These are phyloP conservation scores for Nitzschia putrida DNA, from an alignment of 108 stramenopile species.

Conservation along the genomic window DNA sequence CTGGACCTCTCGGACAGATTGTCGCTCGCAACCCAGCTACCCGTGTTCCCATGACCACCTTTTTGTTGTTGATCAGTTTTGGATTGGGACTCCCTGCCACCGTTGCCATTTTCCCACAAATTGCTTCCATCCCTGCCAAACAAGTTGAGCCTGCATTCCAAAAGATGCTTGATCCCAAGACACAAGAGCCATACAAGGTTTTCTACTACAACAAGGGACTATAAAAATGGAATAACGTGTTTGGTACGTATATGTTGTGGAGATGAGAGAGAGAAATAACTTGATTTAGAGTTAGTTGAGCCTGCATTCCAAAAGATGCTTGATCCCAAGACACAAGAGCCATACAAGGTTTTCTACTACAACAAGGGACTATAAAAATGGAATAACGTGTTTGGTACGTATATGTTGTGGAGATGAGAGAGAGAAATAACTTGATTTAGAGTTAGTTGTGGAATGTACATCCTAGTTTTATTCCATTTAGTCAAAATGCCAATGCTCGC, in stretches of 20 bases:
- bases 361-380: conserved; percentile 73
- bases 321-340: conserved; percentile 46
- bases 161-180: conserved; percentile 40
- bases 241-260: too few species aligned
- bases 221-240: conserved; percentile 28
- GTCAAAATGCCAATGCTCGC: too few species aligned
- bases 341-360: conserved; percentile 66
- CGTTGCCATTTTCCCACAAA: conserved; percentile 88
- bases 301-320: conserved; percentile 49
- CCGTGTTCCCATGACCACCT: conserved; percentile 81
- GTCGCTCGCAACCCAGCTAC: conserved; percentile 48
- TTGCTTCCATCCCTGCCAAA: conserved; percentile 54
- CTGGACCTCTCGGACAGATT: conserved; percentile 35
- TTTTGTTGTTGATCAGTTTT: conserved; percentile 69
- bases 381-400: too few species aligned
- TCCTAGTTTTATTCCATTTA: too few species aligned
- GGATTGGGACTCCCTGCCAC: conserved; percentile 84
- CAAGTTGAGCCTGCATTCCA: conserved; percentile 73
- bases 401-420: too few species aligned
- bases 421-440: too few species aligned
- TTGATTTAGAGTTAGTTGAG: conserved; percentile 48
- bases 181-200: conserved; percentile 53
- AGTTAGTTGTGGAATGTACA: too few species aligned
- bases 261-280: too few species aligned
- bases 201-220: conserved; percentile 81